A percentile compares a stretch with the other conserved stretches of the same genome.
Conservation (phyloP, 192 early-diverging fungal genomes). For the Pilobolus umbonatus region DNA sequence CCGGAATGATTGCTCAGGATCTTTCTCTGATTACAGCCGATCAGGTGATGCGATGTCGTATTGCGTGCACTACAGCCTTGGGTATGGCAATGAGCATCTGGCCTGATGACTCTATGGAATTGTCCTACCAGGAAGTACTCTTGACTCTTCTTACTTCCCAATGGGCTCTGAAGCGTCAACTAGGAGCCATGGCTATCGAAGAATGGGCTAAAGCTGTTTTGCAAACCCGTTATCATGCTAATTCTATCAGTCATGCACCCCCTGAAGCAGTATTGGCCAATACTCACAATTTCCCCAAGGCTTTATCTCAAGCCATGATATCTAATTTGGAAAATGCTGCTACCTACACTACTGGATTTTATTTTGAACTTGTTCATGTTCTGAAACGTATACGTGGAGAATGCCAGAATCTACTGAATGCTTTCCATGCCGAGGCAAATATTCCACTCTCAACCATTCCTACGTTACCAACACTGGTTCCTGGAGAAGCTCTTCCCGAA, state of each 20-base stretch:
- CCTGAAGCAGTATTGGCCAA: conserved; percentile 29
- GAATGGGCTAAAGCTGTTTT: conserved; percentile 67
- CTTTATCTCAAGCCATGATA: conserved; percentile 51
- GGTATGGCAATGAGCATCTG: conserved; percentile 67
- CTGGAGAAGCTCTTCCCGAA: conserved; percentile 29
- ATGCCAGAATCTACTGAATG: conserved; percentile 57
- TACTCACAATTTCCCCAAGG: conserved; percentile 44
- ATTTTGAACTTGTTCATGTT: conserved; percentile 57
- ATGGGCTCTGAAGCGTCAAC: conserved; percentile 73
- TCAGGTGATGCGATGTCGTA: conserved; percentile 75
- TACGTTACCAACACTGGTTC: conserved; percentile 44
- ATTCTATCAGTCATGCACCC: conserved; percentile 25
- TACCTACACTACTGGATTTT: conserved; percentile 43
- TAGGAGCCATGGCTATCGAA: conserved; percentile 72
- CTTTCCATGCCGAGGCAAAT: conserved; percentile 49
- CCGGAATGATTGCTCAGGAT: conserved; percentile 90
- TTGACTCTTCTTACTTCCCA: conserved; percentile 59
- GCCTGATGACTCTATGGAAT: conserved; percentile 44
- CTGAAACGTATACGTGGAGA: conserved; percentile 63
- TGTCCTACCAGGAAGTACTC: conserved; percentile 49
- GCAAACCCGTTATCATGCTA: conserved; percentile 25
- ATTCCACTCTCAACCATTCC: conserved; percentile 40
- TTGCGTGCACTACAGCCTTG: conserved; percentile 71
- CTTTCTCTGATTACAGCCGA: conserved; percentile 73
- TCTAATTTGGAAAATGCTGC: conserved; percentile 45